These are phyloP conservation scores for Saccharomyces hybrid DNA, from an alignment of 1,139 yeast species.

Conservation along the genomic window DNA sequence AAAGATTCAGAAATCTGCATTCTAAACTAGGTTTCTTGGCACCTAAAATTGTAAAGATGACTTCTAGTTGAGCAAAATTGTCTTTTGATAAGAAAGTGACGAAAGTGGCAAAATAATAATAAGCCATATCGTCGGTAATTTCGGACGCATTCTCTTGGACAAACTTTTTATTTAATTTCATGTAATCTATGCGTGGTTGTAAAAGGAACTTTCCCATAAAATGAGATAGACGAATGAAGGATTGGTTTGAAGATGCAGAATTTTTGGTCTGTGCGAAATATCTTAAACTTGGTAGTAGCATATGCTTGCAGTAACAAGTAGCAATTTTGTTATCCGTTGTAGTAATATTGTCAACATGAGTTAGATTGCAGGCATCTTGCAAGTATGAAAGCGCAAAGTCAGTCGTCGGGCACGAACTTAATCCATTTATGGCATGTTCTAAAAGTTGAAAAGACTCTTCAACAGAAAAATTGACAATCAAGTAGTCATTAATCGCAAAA, in stretches of 20 bases:
- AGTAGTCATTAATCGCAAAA: not conserved
- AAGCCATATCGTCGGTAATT: constrained; percentile 11
- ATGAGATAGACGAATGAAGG: constrained; percentile 7
- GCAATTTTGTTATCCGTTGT: constrained; percentile 16
- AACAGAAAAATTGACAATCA: constrained; percentile 10
- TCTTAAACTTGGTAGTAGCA: constrained; percentile 19
- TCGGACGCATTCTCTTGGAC: constrained; percentile 9
- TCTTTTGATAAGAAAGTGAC: constrained; percentile 20
- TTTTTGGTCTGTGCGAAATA: constrained; percentile 12
- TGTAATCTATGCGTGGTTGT: constrained; percentile 11
- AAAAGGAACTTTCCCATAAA: constrained; percentile 17
- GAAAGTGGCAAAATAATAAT: constrained; percentile 20
- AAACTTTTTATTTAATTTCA: constrained; percentile 17
- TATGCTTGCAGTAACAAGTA: constrained; percentile 13
- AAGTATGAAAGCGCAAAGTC: not conserved
- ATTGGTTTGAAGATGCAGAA: not conserved
- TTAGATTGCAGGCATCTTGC: not conserved
- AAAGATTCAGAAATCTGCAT: constrained; percentile 27
- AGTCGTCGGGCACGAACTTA: not conserved
- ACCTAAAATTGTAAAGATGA: constrained; percentile 34
- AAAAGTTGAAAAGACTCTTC: constrained; percentile 21
- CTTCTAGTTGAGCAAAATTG: constrained; percentile 35
- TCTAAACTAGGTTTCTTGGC: constrained; percentile 32
- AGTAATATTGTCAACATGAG: constrained; percentile 7
- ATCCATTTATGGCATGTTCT: constrained; percentile 3